Conservation (phyloP, 2,329 filamentous ascomycete genomes). For the Apiospora phragmitis region DNA sequence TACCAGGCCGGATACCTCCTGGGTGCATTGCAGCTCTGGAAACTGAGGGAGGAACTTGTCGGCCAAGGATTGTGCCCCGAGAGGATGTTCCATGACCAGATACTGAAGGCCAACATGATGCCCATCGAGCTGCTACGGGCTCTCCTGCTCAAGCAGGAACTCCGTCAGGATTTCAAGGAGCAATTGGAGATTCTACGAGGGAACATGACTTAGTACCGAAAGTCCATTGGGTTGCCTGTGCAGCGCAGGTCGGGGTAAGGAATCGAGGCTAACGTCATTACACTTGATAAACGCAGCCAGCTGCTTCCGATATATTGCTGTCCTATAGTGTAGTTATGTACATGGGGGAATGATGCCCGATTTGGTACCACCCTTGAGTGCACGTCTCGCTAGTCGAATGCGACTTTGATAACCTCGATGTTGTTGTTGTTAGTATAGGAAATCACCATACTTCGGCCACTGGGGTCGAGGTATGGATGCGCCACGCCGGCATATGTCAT, state of each 20-base stretch:
- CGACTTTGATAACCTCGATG: conserved; percentile 36
- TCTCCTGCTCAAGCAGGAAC: conserved; percentile 41
- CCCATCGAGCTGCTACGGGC: conserved; percentile 55
- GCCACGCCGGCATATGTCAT: conserved; percentile 38
- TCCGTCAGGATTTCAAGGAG: conserved; percentile 45
- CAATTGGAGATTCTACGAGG: conserved; percentile 51
- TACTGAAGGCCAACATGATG: conserved; percentile 53
- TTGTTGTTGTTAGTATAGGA: conserved; percentile 42
- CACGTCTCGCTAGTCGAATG: conserved; percentile 22
- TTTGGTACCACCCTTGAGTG: too few species aligned
- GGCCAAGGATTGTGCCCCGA: conserved; percentile 39
- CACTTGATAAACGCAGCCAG: too few species aligned
- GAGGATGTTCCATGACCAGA: conserved; percentile 56
- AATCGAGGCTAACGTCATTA: too few species aligned
- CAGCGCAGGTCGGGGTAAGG: too few species aligned
- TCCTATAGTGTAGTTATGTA: background rate
- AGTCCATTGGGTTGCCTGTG: too few species aligned
- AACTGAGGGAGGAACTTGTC: conserved; percentile 50
- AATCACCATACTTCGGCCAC: conserved; percentile 36
- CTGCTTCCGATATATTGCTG: background rate
- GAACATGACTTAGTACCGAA: conserved; percentile 10
- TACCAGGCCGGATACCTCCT: conserved; percentile 63
- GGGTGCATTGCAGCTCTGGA: conserved; percentile 56
- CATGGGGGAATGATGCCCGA: background rate
- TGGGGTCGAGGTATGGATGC: conserved; percentile 39